Conservation (phyloP, 768 basidiomycete genomes). For the Stropharia rugosoannulata region DNA sequence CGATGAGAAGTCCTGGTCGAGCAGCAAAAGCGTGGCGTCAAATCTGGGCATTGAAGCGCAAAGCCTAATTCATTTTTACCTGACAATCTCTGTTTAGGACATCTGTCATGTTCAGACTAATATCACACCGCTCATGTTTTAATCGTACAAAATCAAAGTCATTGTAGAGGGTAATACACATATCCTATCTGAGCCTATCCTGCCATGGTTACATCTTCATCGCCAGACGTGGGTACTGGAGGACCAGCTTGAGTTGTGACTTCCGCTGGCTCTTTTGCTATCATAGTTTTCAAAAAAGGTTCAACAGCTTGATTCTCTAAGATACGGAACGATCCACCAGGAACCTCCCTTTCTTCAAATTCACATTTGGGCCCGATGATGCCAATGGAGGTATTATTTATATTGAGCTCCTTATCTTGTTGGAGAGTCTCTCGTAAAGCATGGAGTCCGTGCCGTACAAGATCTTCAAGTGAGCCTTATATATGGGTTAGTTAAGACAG, state of each 20-base stretch:
- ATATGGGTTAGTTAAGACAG: background rate
- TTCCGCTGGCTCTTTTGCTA: constrained; percentile 57
- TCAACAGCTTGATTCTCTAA: constrained; percentile 78
- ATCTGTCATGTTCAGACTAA: too few relatives aligned
- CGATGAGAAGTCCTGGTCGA: constrained; percentile 65
- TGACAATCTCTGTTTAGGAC: background rate
- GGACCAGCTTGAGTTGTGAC: constrained; percentile 35
- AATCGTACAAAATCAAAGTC: background rate
- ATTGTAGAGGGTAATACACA: constrained; percentile 17
- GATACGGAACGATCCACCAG: constrained; percentile 75
- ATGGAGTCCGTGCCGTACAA: constrained; percentile 91
- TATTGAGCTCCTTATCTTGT: constrained; percentile 94
- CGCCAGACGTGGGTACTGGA: constrained; percentile 41
- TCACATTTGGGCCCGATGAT: constrained; percentile 77
- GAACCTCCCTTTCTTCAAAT: constrained; percentile 51
- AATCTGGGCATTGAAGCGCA: constrained; percentile 5
- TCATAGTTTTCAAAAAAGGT: constrained; percentile 76
- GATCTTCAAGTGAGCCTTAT: constrained; percentile 78
- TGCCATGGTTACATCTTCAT: constrained; percentile 87
- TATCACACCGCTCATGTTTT: background rate
- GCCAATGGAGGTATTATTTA: constrained; percentile 93
- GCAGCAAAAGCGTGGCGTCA: constrained; percentile 63
- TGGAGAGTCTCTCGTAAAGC: constrained; percentile 96
- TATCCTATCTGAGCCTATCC: constrained; percentile 41
- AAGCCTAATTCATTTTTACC: constrained; percentile 1